Conservation (phyloP, 1,139 yeast genomes). For the Meyerozyma sp. region DNA sequence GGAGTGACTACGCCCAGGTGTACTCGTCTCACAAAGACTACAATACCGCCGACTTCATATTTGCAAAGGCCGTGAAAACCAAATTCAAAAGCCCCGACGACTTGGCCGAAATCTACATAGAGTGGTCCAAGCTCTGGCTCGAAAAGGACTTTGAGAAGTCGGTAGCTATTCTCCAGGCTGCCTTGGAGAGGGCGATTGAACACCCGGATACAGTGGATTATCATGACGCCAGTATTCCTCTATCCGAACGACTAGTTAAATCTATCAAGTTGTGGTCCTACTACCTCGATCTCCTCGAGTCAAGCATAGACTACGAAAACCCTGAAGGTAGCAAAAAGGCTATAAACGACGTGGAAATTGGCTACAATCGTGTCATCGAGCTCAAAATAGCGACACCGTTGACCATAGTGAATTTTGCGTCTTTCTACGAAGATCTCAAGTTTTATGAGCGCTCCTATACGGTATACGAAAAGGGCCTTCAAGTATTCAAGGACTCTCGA, state of each 20-base stretch:
- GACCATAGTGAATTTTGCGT: slow-evolving; percentile 62
- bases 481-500: slow-evolving; percentile 52
- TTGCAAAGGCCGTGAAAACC: slow-evolving; percentile 63
- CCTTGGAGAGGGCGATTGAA: slow-evolving; percentile 23
- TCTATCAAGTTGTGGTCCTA: slow-evolving; percentile 66
- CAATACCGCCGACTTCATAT: slow-evolving; percentile 59
- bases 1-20: slow-evolving; percentile 66
- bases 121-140: slow-evolving; percentile 68
- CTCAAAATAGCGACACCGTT: slow-evolving; percentile 68
- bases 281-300: slow-evolving; percentile 70
- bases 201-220: slow-evolving; percentile 18
- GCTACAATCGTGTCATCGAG: slow-evolving; percentile 58
- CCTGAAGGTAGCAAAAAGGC: slow-evolving; percentile 19
- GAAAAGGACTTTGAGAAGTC: slow-evolving; percentile 50
- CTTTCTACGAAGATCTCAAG: slow-evolving; percentile 47
- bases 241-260: slow-evolving; percentile 57
- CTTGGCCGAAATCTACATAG: slow-evolving; percentile 60
- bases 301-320: slow-evolving; percentile 36
- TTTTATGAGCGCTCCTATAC: slow-evolving; percentile 51
- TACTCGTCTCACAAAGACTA: slow-evolving; percentile 54
- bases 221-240: slow-evolving; percentile 41
- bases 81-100: slow-evolving; percentile 63
- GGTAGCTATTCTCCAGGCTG: slow-evolving; percentile 44
- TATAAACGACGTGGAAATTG: slow-evolving; percentile 11
- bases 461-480: slow-evolving; percentile 64